Conservation (phyloP, 768 basidiomycete species). For the Podaxis carcinomalis region DNA sequence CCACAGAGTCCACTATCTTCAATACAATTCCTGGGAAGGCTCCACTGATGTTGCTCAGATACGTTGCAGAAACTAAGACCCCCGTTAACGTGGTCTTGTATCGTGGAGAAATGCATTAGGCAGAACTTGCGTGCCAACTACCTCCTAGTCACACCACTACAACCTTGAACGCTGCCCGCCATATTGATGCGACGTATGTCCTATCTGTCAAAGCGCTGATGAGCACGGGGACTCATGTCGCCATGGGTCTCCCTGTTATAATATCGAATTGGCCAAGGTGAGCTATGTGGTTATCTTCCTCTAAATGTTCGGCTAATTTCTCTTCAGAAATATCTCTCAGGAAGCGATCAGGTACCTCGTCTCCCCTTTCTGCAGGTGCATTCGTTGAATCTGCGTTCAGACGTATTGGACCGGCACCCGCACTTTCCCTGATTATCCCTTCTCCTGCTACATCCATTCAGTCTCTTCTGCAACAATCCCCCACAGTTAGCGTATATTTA, state of each 20-base stretch:
- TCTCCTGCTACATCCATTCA: not conserved
- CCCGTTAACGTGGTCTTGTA: constrained; percentile 69
- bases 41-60: constrained; percentile 47
- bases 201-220: constrained; percentile 75
- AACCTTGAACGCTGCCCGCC: constrained; percentile 74
- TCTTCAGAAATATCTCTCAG: constrained; percentile 55
- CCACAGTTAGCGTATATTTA: not conserved
- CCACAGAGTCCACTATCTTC: constrained; percentile 68
- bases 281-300: constrained; percentile 18
- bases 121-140: constrained; percentile 69
- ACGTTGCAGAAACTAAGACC: constrained; percentile 67
- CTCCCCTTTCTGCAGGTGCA: constrained; percentile 19
- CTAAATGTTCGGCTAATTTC: constrained; percentile 4
- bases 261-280: constrained; percentile 86
- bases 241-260: constrained; percentile 76
- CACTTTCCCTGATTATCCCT: constrained; percentile 33
- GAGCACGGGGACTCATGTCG: constrained; percentile 57
- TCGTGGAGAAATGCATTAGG: constrained; percentile 63
- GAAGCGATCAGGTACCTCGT: constrained; percentile 56
- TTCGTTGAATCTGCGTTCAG: constrained; percentile 21
- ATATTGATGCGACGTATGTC: constrained; percentile 82
- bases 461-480: not conserved
- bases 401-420: constrained; percentile 43
- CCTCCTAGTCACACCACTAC: constrained; percentile 74
- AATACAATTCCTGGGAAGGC: constrained; percentile 50